These are phyloP conservation scores for Naganishia onofrii DNA, from an alignment of 768 basidiomycete species.

Conservation along the genomic window DNA sequence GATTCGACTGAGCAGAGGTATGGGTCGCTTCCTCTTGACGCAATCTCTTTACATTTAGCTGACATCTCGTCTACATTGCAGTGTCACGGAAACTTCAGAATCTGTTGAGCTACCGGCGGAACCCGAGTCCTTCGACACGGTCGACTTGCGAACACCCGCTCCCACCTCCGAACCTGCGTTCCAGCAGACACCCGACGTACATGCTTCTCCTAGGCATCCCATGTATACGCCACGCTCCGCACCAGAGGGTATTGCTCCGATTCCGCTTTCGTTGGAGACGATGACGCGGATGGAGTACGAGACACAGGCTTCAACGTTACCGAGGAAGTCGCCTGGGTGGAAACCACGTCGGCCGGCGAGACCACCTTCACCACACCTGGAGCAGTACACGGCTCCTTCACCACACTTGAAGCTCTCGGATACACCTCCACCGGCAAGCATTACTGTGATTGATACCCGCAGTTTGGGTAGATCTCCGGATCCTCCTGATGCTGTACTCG, in stretches of 20 bases:
- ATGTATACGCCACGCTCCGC: slow-evolving; percentile 24
- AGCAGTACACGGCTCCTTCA: slow-evolving; percentile 26
- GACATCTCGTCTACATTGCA: background rate
- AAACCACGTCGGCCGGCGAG: slow-evolving; percentile 41
- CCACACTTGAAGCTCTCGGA: slow-evolving; percentile 19
- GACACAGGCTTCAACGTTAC: slow-evolving; percentile 1
- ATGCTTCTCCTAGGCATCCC: background rate
- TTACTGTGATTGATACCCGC: slow-evolving; percentile 13
- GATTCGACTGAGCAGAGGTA: slow-evolving; percentile 13
- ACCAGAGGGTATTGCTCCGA: slow-evolving; percentile 19
- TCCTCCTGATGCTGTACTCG: background rate
- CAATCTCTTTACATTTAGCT: background rate
- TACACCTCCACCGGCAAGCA: background rate
- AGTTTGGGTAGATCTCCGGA: background rate
- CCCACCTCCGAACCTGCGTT: background rate
- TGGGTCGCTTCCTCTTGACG: background rate
- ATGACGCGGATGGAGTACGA: slow-evolving; percentile 42
- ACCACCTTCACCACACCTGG: slow-evolving; percentile 43
- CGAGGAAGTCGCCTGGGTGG: slow-evolving; percentile 36
- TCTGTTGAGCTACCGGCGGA: background rate
- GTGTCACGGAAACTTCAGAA: background rate
- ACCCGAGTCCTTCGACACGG: background rate
- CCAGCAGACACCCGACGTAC: background rate
- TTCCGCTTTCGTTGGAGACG: slow-evolving; percentile 43
- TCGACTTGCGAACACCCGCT: slow-evolving; percentile 7